phyloP scores from a whole-genome alignment of 345 rosid species.

The Reutealis trisperma region DNA sequence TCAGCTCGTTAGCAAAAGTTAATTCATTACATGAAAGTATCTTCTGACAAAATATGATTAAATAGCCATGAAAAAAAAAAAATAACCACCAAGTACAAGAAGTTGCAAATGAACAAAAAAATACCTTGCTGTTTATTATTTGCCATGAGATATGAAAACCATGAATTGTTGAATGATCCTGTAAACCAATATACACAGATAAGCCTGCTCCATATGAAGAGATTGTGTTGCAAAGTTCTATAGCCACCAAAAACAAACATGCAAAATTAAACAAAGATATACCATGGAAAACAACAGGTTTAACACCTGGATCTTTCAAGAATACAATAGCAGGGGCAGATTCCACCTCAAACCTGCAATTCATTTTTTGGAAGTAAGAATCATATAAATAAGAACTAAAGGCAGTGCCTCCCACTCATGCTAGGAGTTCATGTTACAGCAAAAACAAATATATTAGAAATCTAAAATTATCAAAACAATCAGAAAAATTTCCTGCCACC shows the following conservation, averaged over 20 bases:
- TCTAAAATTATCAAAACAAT: not conserved
- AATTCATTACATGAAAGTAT: not conserved
- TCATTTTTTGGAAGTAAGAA: not conserved
- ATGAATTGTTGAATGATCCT: slow-evolving; percentile 74
- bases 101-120: not conserved
- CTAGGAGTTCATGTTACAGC: not conserved
- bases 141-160: slow-evolving; percentile 70
- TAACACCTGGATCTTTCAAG: slow-evolving; percentile 84
- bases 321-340: slow-evolving; percentile 88
- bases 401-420: not conserved
- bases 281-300: slow-evolving; percentile 90
- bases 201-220: slow-evolving; percentile 19
- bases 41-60: not conserved
- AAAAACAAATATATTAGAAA: not conserved
- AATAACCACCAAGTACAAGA: not conserved
- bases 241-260: slow-evolving; percentile 5
- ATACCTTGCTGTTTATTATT: slow-evolving; percentile 80
- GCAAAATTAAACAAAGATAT: slow-evolving; percentile 21
- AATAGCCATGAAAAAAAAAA: not conserved
- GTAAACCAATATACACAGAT: slow-evolving; percentile 33
- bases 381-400: not conserved
- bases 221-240: slow-evolving; percentile 9
- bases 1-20: not conserved
- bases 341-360: slow-evolving; percentile 85
- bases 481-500: not conserved